A percentile compares a stretch with the other conserved stretches of the same genome.
phyloP scores from a whole-genome alignment of 2,329 filamentous ascomycete genomes.

The Aspergillus flavus region DNA sequence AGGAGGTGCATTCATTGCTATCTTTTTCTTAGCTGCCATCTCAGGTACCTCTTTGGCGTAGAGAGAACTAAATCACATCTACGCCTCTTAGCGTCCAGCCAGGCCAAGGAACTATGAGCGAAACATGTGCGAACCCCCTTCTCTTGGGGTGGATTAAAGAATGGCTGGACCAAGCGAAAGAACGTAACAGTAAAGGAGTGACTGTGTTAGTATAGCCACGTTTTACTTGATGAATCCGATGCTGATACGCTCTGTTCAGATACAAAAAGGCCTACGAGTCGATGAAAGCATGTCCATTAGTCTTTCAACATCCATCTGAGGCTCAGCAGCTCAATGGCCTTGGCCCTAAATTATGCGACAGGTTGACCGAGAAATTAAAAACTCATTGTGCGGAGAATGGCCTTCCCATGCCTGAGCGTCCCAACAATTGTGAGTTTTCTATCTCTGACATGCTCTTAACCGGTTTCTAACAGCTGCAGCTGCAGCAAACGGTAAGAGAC shows the following conservation, averaged over 20 bases:
- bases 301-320: conserved; percentile 72
- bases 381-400: conserved; percentile 67
- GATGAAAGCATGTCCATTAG: conserved; percentile 72
- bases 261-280: conserved; percentile 78
- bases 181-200: conserved; percentile 70
- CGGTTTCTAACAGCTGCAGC: conserved; percentile 9
- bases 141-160: conserved; percentile 75
- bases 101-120: conserved; percentile 20
- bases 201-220: conserved; percentile 45
- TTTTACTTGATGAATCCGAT: not conserved
- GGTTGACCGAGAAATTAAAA: conserved; percentile 62
- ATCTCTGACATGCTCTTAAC: not conserved
- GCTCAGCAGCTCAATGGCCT: conserved; percentile 73
- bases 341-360: conserved; percentile 70
- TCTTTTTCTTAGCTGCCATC: not conserved
- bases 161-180: conserved; percentile 70
- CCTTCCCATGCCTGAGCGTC: conserved; percentile 66
- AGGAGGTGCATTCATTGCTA: not conserved
- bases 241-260: conserved; percentile 38
- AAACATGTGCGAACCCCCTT: conserved; percentile 67
- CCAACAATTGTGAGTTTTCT: conserved; percentile 41
- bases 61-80: not conserved
- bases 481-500: conserved; percentile 32
- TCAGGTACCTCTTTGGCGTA: not conserved
- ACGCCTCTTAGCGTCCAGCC: not conserved